These are phyloP conservation scores for Emmonsiellopsis sp. DNA, from an alignment of 2,329 filamentous ascomycete genomes.

Conservation along the genomic window DNA sequence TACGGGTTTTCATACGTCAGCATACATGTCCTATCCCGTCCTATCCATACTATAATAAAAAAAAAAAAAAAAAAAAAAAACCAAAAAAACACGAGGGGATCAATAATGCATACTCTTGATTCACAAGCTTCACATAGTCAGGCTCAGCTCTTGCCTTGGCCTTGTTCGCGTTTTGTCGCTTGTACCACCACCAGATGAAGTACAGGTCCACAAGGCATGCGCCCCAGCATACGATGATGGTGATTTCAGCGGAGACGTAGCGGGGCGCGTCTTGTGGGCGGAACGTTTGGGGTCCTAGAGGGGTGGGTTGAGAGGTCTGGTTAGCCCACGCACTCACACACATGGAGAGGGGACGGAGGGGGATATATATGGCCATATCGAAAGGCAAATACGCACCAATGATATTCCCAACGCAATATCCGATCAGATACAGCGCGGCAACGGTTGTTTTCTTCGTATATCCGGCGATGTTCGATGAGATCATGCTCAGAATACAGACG, in stretches of 20 bases:
- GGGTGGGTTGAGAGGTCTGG: no score
- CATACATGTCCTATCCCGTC: constrained; percentile 3
- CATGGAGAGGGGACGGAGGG: no score
- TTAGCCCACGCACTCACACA: no score
- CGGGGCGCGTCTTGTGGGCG: constrained; percentile 43
- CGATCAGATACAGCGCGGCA: constrained; percentile 40
- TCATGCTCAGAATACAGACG: constrained; percentile 54
- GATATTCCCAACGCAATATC: constrained; percentile 46
- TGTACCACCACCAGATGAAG: constrained; percentile 57
- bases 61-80: no score
- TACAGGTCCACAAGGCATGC: constrained; percentile 41
- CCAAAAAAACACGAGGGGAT: no score
- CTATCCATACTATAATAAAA: no score
- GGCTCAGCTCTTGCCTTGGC: constrained; percentile 42
- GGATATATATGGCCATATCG: constrained; percentile 7
- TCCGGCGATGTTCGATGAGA: constrained; percentile 51
- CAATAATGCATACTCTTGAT: constrained; percentile 49
- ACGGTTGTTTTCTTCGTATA: constrained; percentile 48
- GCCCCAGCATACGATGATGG: constrained; percentile 20
- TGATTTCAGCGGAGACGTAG: constrained; percentile 24
- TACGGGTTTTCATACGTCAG: background rate
- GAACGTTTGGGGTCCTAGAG: constrained; percentile 24
- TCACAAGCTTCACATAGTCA: constrained; percentile 53
- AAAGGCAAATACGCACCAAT: constrained; percentile 34
- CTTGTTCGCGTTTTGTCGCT: constrained; percentile 52